Percentiles rank a stretch among this genome's conserved stretches.
phyloP scores from a whole-genome alignment of 2,329 filamentous ascomycete genomes.

The Calonectria naviculata region DNA sequence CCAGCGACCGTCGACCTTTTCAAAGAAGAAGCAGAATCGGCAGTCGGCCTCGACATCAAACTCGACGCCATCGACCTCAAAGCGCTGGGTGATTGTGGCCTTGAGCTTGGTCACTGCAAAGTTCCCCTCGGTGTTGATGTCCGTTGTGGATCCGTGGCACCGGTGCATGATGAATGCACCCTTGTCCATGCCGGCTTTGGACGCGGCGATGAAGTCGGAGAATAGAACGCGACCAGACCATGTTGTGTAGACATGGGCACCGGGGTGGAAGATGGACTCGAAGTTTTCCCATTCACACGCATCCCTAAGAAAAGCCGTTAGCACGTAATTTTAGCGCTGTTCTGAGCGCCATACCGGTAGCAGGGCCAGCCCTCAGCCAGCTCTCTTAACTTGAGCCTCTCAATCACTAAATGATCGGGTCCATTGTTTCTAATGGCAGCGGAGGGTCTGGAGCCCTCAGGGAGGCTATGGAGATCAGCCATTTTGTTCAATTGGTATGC shows the following conservation, averaged over 20 bases:
- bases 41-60: constrained; percentile 60
- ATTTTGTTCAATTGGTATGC: constrained; percentile 8
- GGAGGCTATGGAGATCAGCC: constrained; percentile 23
- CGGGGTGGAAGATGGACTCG: constrained; percentile 59
- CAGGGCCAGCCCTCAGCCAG: constrained; percentile 62
- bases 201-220: constrained; percentile 52
- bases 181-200: constrained; percentile 52
- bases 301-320: constrained; percentile 45
- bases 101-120: constrained; percentile 62
- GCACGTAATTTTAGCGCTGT: too few relatives aligned
- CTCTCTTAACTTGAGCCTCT: constrained; percentile 59
- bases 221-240: constrained; percentile 58
- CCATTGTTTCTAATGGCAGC: constrained; percentile 59
- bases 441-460: constrained; percentile 40
- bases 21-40: constrained; percentile 58
- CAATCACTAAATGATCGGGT: constrained; percentile 53
- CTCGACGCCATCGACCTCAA: constrained; percentile 52
- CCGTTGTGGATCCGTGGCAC: constrained; percentile 53
- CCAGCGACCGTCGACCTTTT: constrained; percentile 52
- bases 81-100: constrained; percentile 61
- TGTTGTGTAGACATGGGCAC: constrained; percentile 61
- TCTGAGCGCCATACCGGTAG: constrained; percentile 54
- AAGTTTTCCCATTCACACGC: constrained; percentile 65
- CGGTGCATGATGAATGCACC: constrained; percentile 58
- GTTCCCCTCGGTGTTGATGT: constrained; percentile 51